phyloP scores from a whole-genome alignment of 2,329 filamentous ascomycete genomes.

The Penicillium hordei region DNA sequence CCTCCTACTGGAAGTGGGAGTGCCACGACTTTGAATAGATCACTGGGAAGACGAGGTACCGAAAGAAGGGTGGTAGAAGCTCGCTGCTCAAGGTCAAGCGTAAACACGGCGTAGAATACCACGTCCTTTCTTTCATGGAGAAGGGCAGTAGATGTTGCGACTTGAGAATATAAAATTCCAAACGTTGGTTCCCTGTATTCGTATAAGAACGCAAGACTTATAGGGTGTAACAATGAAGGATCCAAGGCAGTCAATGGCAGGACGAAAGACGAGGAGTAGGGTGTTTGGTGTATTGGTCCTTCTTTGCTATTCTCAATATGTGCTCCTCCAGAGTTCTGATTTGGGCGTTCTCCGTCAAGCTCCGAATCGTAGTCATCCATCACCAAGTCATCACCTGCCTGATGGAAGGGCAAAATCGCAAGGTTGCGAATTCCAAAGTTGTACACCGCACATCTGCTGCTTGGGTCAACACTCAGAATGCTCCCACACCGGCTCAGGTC shows the following conservation, averaged over 20 bases:
- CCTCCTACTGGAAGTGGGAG: constrained; percentile 85
- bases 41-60: constrained; percentile 79
- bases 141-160: constrained; percentile 71
- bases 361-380: constrained; percentile 91
- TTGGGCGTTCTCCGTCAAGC: constrained; percentile 66
- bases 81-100: constrained; percentile 86
- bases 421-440: constrained; percentile 88
- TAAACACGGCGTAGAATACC: constrained; percentile 90
- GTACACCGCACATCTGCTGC: constrained; percentile 88
- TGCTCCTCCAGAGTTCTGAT: constrained; percentile 35
- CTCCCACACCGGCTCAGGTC: constrained; percentile 74
- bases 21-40: constrained; percentile 78
- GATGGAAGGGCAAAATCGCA: constrained; percentile 90
- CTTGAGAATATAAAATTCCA: constrained; percentile 81
- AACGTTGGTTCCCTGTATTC: constrained; percentile 98
- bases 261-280: constrained; percentile 90
- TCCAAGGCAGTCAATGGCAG: constrained; percentile 86
- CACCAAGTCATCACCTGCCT: constrained; percentile 80
- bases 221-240: constrained; percentile 79
- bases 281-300: constrained; percentile 53
- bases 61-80: constrained; percentile 91
- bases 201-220: constrained; percentile 89
- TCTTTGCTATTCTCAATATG: constrained; percentile 34
- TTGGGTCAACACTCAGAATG: constrained; percentile 82
- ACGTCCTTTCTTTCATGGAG: constrained; percentile 76